phyloP scores from a whole-genome alignment of 2,329 filamentous ascomycete species.

The Colletotrichum falcatum region DNA sequence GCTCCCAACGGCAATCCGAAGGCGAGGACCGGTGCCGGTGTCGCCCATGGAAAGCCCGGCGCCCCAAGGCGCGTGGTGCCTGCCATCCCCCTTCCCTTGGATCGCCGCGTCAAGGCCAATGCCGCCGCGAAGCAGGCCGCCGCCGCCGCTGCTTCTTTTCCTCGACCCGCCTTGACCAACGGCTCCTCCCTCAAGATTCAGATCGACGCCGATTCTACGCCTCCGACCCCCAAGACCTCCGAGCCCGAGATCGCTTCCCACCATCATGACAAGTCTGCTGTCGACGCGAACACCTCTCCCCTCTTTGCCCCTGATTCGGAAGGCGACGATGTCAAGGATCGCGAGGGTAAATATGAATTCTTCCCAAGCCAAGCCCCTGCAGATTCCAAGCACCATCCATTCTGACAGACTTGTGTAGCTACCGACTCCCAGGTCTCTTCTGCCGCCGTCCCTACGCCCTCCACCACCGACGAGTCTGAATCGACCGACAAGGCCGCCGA shows the following conservation, averaged over 20 bases:
- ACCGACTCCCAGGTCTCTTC: slow-evolving; percentile 22
- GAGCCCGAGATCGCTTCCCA: slow-evolving; percentile 9
- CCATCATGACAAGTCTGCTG: slow-evolving; percentile 11
- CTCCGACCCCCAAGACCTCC: slow-evolving; percentile 36
- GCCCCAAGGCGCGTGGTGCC: slow-evolving; percentile 50
- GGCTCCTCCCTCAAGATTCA: slow-evolving; percentile 42
- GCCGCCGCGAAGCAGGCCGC: slow-evolving; percentile 50
- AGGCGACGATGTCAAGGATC: slow-evolving; percentile 13
- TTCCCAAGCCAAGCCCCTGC: background rate
- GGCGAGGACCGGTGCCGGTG: slow-evolving; percentile 39
- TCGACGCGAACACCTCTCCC: background rate
- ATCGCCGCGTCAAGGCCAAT: slow-evolving; percentile 47
- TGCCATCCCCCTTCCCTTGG: slow-evolving; percentile 53
- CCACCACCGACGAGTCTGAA: slow-evolving; percentile 23
- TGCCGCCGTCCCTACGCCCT: slow-evolving; percentile 1
- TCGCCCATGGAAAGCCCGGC: slow-evolving; percentile 27
- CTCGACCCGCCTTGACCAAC: slow-evolving; percentile 38
- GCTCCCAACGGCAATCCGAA: slow-evolving; percentile 39
- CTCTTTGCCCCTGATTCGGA: background rate
- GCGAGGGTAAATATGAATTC: slow-evolving; percentile 10
- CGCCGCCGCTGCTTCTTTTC: slow-evolving; percentile 45
- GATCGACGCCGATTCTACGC: slow-evolving; percentile 35
- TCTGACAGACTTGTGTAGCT: background rate
- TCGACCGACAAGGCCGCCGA: slow-evolving; percentile 35
- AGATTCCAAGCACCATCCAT: background rate